Conservation (phyloP, 208 protist species). For the Strigomonas oncopelti region DNA sequence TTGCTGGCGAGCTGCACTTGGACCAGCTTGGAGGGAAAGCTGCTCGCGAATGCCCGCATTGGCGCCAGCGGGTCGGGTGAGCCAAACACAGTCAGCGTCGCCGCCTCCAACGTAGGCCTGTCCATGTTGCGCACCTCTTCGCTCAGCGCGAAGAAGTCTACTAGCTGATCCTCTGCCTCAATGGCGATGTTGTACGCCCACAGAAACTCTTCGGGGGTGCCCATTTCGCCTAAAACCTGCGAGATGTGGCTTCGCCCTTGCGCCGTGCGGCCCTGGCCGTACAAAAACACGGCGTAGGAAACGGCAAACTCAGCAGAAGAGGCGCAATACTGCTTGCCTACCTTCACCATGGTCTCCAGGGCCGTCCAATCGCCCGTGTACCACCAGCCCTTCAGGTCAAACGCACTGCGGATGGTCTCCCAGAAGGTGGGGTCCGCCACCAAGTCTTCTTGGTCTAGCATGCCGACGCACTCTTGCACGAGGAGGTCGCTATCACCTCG, state of each 20-base stretch:
- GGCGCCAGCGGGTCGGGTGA: slow-evolving; percentile 31
- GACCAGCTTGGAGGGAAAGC: slow-evolving; percentile 63
- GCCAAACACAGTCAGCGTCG: slow-evolving; percentile 6
- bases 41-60: slow-evolving; percentile 30
- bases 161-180: slow-evolving; percentile 70
- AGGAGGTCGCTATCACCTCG: slow-evolving; percentile 43
- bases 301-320: slow-evolving; percentile 46
- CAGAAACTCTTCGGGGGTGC: slow-evolving; percentile 44
- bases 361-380: slow-evolving; percentile 33
- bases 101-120: slow-evolving; percentile 14
- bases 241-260: slow-evolving; percentile 43
- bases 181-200: slow-evolving; percentile 45
- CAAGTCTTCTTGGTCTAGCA: slow-evolving; percentile 15
- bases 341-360: slow-evolving; percentile 41
- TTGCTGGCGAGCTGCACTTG: slow-evolving; percentile 56
- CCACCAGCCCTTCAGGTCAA: slow-evolving; percentile 42
- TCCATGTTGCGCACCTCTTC: slow-evolving; percentile 27
- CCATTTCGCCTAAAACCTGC: slow-evolving; percentile 39
- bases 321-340: slow-evolving; percentile 39
- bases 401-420: slow-evolving; percentile 52
- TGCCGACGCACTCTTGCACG: slow-evolving; percentile 30
- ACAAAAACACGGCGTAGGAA: slow-evolving; percentile 62
- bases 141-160: slow-evolving; percentile 67
- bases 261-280: slow-evolving; percentile 56
- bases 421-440: slow-evolving; percentile 56